phyloP scores from a whole-genome alignment of 2,329 filamentous ascomycete species.

The Fusarium chaquense region DNA sequence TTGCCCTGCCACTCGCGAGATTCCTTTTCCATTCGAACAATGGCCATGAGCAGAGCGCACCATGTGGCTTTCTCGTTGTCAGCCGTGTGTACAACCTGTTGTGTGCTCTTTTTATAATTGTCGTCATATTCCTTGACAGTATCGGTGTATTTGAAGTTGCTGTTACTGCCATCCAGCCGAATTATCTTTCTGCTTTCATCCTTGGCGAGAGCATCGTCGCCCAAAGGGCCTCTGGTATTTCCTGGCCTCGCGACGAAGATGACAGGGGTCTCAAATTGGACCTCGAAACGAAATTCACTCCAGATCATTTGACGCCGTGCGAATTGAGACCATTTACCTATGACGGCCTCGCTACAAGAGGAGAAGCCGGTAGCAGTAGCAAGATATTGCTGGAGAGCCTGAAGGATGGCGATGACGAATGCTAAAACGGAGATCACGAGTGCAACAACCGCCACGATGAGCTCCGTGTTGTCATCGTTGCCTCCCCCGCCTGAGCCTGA shows the following conservation, averaged over 20 bases:
- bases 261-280: constrained; percentile 57
- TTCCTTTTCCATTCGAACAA: constrained; percentile 40
- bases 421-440: constrained; percentile 57
- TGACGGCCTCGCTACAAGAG: constrained; percentile 54
- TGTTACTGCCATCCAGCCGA: constrained; percentile 22
- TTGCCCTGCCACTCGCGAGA: constrained; percentile 40
- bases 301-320: constrained; percentile 51
- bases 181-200: constrained; percentile 39
- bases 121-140: constrained; percentile 35
- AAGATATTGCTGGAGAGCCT: constrained; percentile 58
- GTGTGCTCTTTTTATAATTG: constrained; percentile 33
- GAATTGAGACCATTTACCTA: constrained; percentile 55
- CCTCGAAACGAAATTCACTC: constrained; percentile 57
- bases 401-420: constrained; percentile 54
- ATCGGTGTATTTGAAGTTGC: constrained; percentile 36
- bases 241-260: constrained; percentile 56
- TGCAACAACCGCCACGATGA: constrained; percentile 54
- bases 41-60: constrained; percentile 37
- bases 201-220: constrained; percentile 21
- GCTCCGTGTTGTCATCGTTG: constrained; percentile 39
- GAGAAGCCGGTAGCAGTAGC: constrained; percentile 57
- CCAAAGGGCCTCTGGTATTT: constrained; percentile 51
- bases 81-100: constrained; percentile 37
- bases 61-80: constrained; percentile 44
- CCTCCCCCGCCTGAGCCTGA: not conserved